A percentile compares a stretch with the other conserved stretches of the same genome.
Conservation (phyloP, 2,329 filamentous ascomycete genomes). For the Aureobasidium leucospermi region DNA sequence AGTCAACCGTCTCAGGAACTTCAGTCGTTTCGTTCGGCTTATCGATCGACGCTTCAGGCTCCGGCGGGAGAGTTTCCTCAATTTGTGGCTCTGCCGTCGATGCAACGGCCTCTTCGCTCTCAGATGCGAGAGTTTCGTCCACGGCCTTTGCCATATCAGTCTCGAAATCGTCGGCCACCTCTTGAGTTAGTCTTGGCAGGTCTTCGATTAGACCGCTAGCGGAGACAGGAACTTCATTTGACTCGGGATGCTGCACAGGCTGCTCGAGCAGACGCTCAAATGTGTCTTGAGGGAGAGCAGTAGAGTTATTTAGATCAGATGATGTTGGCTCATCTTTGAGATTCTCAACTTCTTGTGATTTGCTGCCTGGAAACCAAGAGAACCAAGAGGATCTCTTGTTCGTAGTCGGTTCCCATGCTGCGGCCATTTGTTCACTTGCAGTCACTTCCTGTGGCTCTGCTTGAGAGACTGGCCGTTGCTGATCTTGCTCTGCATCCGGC, state of each 20-base stretch:
- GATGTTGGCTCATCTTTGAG: neutral
- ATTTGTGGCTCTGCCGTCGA: no score
- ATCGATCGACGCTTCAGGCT: no score
- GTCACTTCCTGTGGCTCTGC: neutral
- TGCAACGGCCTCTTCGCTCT: no score
- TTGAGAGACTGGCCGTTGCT: neutral
- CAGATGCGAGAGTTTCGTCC: neutral
- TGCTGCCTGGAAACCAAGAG: constrained; percentile 8
- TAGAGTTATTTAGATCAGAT: neutral
- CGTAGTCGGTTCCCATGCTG: neutral
- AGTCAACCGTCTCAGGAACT: neutral
- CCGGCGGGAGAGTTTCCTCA: neutral
- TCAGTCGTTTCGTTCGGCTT: neutral
- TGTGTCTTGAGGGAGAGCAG: neutral
- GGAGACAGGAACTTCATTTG: neutral
- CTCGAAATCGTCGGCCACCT: neutral
- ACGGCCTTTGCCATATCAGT: neutral
- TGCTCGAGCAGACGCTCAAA: constrained; percentile 6
- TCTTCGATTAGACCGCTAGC: fast-evolving
- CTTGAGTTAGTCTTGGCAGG: neutral
- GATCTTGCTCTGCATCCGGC: neutral
- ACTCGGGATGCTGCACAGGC: neutral
- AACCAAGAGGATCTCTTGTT: constrained; percentile 3
- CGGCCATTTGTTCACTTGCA: neutral
- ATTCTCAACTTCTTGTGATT: neutral